Percentiles rank a stretch among this genome's conserved stretches.
phyloP scores from a whole-genome alignment of 2,329 filamentous ascomycete species.

The Chrysoporthe cubensis region DNA sequence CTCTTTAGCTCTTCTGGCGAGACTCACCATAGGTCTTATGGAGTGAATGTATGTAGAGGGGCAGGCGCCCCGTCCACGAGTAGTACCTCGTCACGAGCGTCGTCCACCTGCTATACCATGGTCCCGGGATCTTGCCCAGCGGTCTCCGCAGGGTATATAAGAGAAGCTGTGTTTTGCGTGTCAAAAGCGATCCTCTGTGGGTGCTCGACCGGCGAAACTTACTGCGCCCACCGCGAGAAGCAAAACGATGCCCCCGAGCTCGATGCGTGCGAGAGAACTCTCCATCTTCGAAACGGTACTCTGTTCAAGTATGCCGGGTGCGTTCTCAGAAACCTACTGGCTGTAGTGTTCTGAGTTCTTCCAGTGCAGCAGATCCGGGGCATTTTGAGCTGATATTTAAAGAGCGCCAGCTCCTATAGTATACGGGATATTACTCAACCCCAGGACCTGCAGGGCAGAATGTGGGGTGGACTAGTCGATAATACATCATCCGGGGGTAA shows the following conservation, averaged over 20 bases:
- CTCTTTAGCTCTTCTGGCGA: not conserved
- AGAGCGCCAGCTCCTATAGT: no score
- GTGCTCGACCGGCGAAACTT: not conserved
- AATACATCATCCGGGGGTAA: no score
- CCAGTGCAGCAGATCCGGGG: no score
- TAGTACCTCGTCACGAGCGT: slow-evolving; percentile 28
- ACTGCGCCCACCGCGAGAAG: not conserved
- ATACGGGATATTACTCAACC: no score
- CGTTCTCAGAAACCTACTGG: no score
- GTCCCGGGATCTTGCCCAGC: slow-evolving; percentile 30
- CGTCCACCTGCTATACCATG: slow-evolving; percentile 36
- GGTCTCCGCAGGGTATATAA: not conserved
- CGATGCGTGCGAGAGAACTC: slow-evolving; percentile 37
- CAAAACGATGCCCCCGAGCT: not conserved
- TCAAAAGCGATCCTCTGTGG: not conserved
- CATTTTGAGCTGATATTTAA: no score
- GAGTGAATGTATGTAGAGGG: slow-evolving; percentile 33
- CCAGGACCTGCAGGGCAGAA: no score
- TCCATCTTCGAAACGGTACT: slow-evolving; percentile 38
- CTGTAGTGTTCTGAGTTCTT: no score
- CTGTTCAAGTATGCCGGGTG: not conserved
- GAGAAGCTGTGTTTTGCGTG: not conserved
- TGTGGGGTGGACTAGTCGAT: no score
- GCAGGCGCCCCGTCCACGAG: slow-evolving; percentile 26
- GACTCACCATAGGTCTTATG: slow-evolving; percentile 33